Evolutionary conservation across 2,329 filamentous ascomycete genomes (phyloP).

Genomic region (Teratosphaeria nubilosa): DNA sequence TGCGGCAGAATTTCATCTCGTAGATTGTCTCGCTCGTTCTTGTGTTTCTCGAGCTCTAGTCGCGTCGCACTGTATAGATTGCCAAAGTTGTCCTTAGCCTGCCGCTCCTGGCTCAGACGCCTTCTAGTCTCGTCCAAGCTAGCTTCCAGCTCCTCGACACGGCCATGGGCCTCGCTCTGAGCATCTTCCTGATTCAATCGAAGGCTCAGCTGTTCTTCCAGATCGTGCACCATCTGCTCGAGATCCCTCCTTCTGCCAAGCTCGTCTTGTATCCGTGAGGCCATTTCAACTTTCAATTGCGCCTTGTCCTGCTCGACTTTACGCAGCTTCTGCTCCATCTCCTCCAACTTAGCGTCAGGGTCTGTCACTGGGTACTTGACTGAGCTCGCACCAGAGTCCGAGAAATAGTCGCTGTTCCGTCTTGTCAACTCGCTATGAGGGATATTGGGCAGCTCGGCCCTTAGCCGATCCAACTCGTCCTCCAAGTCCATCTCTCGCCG

Average conservation of each 20-base stretch:
- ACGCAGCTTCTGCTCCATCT: conserved; percentile 73
- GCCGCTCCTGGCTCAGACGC: conserved; percentile 72
- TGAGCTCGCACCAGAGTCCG: conserved; percentile 85
- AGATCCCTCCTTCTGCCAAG: conserved; percentile 62
- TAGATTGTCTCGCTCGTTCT: conserved; percentile 84
- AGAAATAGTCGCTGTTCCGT: conserved; percentile 94
- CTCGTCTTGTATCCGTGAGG: conserved; percentile 80
- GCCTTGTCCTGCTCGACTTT: conserved; percentile 86
- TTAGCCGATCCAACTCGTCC: conserved; percentile 79
- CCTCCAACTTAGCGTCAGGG: conserved; percentile 48
- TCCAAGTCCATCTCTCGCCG: conserved; percentile 93
- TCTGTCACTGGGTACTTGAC: conserved; percentile 62
- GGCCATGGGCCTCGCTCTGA: conserved; percentile 37
- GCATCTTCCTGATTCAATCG: conserved; percentile 32
- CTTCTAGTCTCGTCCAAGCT: conserved; percentile 74
- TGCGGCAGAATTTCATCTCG: conserved; percentile 80
- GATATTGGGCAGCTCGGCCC: conserved; percentile 58
- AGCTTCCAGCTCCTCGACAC: conserved; percentile 67
- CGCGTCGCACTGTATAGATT: conserved; percentile 78
- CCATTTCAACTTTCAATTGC: conserved; percentile 72
- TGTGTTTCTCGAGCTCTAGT: conserved; percentile 67
- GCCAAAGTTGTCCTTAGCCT: conserved; percentile 87
- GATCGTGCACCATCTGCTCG: conserved; percentile 71
- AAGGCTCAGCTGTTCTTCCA: conserved; percentile 56
- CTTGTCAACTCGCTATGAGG: conserved; percentile 43